phyloP scores from a whole-genome alignment of 192 early-diverging fungal species.

The Gigaspora rosea region DNA sequence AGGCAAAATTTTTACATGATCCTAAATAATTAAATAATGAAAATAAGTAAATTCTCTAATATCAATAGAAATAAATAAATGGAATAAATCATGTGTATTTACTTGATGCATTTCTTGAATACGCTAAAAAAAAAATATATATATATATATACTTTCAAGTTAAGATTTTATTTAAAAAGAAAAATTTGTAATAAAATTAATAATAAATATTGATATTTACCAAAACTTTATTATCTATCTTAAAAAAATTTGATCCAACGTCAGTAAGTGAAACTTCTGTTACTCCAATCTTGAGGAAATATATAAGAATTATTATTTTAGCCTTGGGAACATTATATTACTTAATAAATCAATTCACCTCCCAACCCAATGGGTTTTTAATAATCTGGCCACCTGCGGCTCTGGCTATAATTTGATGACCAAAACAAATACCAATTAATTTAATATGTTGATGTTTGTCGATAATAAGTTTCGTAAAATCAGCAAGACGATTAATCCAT shows the following conservation, averaged over 20 bases:
- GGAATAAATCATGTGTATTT: not conserved
- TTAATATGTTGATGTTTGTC: slow-evolving; percentile 42
- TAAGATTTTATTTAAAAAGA: not conserved
- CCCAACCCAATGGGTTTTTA: slow-evolving; percentile 72
- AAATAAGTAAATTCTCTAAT: not conserved
- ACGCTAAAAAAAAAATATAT: slow-evolving; percentile 35
- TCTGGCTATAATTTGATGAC: slow-evolving; percentile 78
- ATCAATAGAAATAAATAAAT: not conserved
- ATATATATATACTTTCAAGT: not conserved
- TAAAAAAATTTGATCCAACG: slow-evolving; percentile 5
- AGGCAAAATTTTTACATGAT: slow-evolving; percentile 66
- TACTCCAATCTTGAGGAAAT: not conserved
- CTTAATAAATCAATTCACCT: slow-evolving; percentile 44
- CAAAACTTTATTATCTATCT: slow-evolving; percentile 28
- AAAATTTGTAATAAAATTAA: not conserved
- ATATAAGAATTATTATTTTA: not conserved
- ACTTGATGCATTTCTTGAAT: slow-evolving; percentile 64
- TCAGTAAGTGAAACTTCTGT: slow-evolving; percentile 7
- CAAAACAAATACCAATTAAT: slow-evolving; percentile 80
- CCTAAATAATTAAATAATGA: slow-evolving; percentile 35
- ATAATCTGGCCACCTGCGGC: slow-evolving; percentile 60
- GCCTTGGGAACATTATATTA: not conserved
- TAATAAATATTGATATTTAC: slow-evolving; percentile 22
- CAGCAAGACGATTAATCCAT: slow-evolving; percentile 66
- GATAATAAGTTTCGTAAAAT: slow-evolving; percentile 51